A percentile compares a stretch with the other conserved stretches of the same genome.
Evolutionary conservation across 352 stramenopile species (phyloP).

Genomic region (Aphanomyces stellatus): DNA sequence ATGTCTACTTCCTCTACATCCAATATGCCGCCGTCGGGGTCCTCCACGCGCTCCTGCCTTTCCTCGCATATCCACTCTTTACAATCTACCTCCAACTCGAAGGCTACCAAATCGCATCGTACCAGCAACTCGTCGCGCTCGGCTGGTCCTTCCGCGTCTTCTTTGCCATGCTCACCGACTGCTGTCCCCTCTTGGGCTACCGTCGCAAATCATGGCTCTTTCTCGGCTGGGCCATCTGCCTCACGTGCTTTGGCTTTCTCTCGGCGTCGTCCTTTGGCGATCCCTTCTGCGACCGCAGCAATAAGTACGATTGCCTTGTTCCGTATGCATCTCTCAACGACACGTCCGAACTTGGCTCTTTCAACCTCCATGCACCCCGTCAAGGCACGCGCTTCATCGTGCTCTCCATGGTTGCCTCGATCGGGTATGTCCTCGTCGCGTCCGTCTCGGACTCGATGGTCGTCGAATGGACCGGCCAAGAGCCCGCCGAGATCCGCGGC

Average conservation of each 20-base stretch:
- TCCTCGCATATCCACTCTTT: conserved; percentile 14
- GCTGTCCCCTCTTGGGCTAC: conserved; percentile 18
- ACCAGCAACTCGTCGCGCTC: not conserved
- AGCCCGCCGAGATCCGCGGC: conserved; percentile 3
- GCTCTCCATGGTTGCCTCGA: conserved; percentile 30
- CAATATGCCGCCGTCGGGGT: not conserved
- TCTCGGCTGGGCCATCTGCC: not conserved
- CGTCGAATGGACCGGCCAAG: conserved; percentile 40
- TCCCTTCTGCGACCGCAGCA: not conserved
- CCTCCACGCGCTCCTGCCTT: not conserved
- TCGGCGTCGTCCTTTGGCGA: not conserved
- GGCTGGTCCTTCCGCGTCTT: conserved; percentile 4
- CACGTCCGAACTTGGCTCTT: not conserved
- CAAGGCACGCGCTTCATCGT: conserved; percentile 26
- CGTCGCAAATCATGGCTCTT: conserved; percentile 13
- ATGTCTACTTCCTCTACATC: not conserved
- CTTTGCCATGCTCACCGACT: conserved; percentile 14
- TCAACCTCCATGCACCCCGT: conserved; percentile 29
- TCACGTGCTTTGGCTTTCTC: not conserved
- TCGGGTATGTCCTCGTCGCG: conserved; percentile 60
- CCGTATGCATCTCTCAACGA: not conserved
- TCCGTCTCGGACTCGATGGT: conserved; percentile 57
- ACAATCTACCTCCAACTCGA: conserved; percentile 7
- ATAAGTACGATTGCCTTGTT: not conserved
- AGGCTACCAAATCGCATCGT: not conserved